A percentile compares a stretch with the other conserved stretches of the same genome.
Evolutionary conservation across 805 yeast species (phyloP).

Genomic region (Phaffomyces thermotolerans): DNA sequence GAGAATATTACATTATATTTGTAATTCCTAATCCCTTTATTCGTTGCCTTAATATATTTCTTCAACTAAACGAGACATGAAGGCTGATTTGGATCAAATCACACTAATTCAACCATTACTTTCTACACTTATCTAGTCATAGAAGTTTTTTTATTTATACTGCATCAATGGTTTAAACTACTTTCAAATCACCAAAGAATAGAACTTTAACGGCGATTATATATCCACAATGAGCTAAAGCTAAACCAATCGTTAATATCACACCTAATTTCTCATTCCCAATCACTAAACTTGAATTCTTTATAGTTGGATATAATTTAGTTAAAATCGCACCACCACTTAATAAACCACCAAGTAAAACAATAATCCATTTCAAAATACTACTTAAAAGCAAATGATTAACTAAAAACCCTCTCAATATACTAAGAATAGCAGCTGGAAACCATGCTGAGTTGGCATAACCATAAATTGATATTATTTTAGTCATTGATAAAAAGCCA

Average conservation of each 20-base stretch:
- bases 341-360: slow-evolving; percentile 49
- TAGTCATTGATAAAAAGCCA: slow-evolving; percentile 43
- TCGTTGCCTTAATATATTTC: too few relatives aligned
- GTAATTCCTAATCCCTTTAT: too few relatives aligned
- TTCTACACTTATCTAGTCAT: not conserved
- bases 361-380: slow-evolving; percentile 56
- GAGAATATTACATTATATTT: too few relatives aligned
- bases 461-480: slow-evolving; percentile 70
- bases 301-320: slow-evolving; percentile 37
- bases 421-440: slow-evolving; percentile 63
- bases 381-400: slow-evolving; percentile 37
- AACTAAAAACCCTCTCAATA: slow-evolving; percentile 49
- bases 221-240: slow-evolving; percentile 46
- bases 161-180: slow-evolving; percentile 9
- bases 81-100: too few relatives aligned
- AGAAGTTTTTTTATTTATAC: not conserved
- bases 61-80: too few relatives aligned
- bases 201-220: slow-evolving; percentile 58
- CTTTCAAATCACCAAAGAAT: slow-evolving; percentile 44
- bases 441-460: slow-evolving; percentile 81
- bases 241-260: slow-evolving; percentile 34
- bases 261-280: slow-evolving; percentile 32
- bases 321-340: slow-evolving; percentile 50
- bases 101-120: too few relatives aligned
- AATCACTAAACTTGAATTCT: slow-evolving; percentile 26